Conservation (phyloP, 2,329 filamentous ascomycete genomes). For the Penicillium paneum region DNA sequence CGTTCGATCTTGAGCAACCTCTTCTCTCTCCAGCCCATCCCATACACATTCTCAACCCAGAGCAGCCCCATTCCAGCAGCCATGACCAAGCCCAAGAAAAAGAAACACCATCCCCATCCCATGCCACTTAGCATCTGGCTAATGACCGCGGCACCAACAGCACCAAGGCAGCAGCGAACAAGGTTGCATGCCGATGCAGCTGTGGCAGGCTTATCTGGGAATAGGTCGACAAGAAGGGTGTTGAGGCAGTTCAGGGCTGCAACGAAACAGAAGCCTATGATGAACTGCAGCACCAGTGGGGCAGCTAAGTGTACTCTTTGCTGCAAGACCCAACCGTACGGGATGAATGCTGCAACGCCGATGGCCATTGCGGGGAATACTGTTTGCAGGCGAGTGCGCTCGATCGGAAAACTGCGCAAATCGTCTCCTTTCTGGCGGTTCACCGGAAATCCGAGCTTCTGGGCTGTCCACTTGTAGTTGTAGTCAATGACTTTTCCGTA, state of each 20-base stretch:
- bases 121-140: constrained; percentile 26
- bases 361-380: constrained; percentile 26
- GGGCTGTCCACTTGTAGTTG: constrained; percentile 22
- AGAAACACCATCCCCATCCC: constrained; percentile 31
- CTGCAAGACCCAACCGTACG: constrained; percentile 34
- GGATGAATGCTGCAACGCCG: constrained; percentile 25
- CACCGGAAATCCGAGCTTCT: constrained; percentile 12
- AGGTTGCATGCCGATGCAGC: constrained; percentile 31
- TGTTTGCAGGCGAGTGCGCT: constrained; percentile 28
- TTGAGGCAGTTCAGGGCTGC: constrained; percentile 23
- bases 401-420: constrained; percentile 45
- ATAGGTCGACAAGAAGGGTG: constrained; percentile 32
- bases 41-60: constrained; percentile 15
- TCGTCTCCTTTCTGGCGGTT: constrained; percentile 41
- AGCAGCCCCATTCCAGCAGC: constrained; percentile 15
- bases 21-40: constrained; percentile 22
- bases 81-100: constrained; percentile 22
- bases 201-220: constrained; percentile 25
- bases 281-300: constrained; percentile 32
- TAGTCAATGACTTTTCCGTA: constrained; percentile 25
- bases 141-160: constrained; percentile 26
- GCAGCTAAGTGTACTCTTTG: constrained; percentile 19
- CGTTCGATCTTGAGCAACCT: constrained; percentile 10
- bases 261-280: constrained; percentile 29
- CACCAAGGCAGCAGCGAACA: constrained; percentile 30